Percentiles rank a stretch among this genome's conserved stretches.
Evolutionary conservation across 345 rosid genomes (phyloP).

Genomic region (Melastoma malabathricum): DNA sequence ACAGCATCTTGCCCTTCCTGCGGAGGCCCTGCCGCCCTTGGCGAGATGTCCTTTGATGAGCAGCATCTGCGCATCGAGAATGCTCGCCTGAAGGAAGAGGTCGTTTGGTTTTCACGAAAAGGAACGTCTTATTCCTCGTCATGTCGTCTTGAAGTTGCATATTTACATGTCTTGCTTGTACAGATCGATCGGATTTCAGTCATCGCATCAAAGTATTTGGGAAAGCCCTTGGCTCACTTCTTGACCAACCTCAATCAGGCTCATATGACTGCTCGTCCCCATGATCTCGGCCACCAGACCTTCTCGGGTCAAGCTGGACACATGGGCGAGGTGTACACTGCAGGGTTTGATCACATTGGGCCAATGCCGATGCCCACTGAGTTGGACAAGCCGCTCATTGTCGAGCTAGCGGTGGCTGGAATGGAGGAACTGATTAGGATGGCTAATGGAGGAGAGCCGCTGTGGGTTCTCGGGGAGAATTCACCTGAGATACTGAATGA

Average conservation of each 20-base stretch:
- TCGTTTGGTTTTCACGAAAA: neutral
- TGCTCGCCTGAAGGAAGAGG: constrained; percentile 82
- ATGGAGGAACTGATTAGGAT: constrained; percentile 88
- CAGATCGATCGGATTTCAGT: constrained; percentile 83
- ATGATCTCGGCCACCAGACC: constrained; percentile 50
- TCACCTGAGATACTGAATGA: constrained; percentile 44
- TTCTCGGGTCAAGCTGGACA: constrained; percentile 43
- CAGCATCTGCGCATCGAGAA: constrained; percentile 88
- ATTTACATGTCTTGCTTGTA: no score
- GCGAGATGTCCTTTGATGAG: constrained; percentile 97
- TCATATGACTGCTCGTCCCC: constrained; percentile 36
- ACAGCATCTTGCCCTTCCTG: constrained; percentile 75
- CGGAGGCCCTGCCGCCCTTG: constrained; percentile 73
- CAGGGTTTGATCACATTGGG: constrained; percentile 36
- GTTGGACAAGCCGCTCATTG: constrained; percentile 78
- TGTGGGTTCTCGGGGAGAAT: constrained; percentile 56
- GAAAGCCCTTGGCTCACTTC: constrained; percentile 50
- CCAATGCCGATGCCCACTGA: constrained; percentile 49
- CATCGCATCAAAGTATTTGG: constrained; percentile 69
- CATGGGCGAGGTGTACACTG: constrained; percentile 67
- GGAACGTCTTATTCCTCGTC: no score
- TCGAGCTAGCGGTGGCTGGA: constrained; percentile 87
- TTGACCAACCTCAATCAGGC: constrained; percentile 37
- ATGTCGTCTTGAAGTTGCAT: no score
- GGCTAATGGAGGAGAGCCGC: constrained; percentile 66